A percentile compares a stretch with the other conserved stretches of the same genome.
These are phyloP conservation scores for Boletus sp. DNA, from an alignment of 768 basidiomycete species.

Conservation along the genomic window DNA sequence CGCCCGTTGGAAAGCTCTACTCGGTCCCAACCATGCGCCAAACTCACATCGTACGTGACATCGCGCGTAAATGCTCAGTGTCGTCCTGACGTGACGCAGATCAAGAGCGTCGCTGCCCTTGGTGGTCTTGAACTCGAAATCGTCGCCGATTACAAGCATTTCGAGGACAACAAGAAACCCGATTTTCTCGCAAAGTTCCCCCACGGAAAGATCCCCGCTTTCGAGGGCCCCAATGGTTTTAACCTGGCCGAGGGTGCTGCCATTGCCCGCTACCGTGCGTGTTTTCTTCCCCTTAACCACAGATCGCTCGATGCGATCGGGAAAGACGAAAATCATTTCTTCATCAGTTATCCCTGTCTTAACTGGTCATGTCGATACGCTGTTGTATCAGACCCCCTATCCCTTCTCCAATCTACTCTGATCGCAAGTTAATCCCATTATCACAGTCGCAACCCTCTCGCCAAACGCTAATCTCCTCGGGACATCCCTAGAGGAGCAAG, in stretches of 20 bases:
- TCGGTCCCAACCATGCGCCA: slow-evolving; percentile 40
- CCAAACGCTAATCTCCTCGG: slow-evolving; percentile 83
- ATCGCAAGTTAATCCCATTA: slow-evolving; percentile 13
- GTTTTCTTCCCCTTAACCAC: slow-evolving; percentile 4
- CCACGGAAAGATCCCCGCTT: slow-evolving; percentile 80
- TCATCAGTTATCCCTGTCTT: slow-evolving; percentile 77
- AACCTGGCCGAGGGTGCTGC: slow-evolving; percentile 73
- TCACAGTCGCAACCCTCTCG: slow-evolving; percentile 68
- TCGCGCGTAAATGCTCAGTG: background rate
- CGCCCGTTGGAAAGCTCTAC: slow-evolving; percentile 66
- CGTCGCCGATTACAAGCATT: slow-evolving; percentile 55
- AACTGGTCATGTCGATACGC: slow-evolving; percentile 54
- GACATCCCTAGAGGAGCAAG: slow-evolving; percentile 57
- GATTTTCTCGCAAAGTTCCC: slow-evolving; percentile 76
- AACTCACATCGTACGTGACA: slow-evolving; percentile 45
- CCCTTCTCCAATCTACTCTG: slow-evolving; percentile 2
- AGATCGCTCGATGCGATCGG: slow-evolving; percentile 13
- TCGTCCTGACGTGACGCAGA: slow-evolving; percentile 31
- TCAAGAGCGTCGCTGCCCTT: slow-evolving; percentile 57
- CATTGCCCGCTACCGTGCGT: slow-evolving; percentile 90
- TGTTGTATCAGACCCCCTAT: slow-evolving; percentile 7
- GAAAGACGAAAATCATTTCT: slow-evolving; percentile 26
- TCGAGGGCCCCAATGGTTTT: slow-evolving; percentile 76
- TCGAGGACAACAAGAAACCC: slow-evolving; percentile 65
- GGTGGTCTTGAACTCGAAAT: slow-evolving; percentile 57